phyloP scores from a whole-genome alignment of 208 protist species.

The Wallacemonas sp. region DNA sequence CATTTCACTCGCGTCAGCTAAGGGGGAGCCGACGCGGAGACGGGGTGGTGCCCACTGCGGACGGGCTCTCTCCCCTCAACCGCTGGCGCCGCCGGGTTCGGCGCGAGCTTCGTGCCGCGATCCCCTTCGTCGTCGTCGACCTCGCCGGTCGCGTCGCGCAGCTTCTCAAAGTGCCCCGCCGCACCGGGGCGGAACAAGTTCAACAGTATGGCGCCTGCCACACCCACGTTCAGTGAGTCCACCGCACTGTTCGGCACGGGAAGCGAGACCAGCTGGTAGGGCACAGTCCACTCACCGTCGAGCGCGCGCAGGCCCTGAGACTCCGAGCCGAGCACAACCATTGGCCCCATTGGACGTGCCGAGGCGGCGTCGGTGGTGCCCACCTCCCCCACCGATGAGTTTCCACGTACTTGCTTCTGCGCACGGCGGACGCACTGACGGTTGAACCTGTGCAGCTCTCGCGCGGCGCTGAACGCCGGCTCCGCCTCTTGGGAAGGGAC shows the following conservation, averaged over 20 bases:
- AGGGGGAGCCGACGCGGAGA: too few species aligned
- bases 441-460: constrained; percentile 56
- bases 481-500: constrained; percentile 73
- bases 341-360: constrained; percentile 36
- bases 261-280: constrained; percentile 60
- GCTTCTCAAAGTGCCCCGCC: constrained; percentile 34
- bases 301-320: constrained; percentile 53
- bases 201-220: constrained; percentile 73
- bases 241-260: constrained; percentile 63
- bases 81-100: constrained; percentile 1
- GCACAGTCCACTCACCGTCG: constrained; percentile 52
- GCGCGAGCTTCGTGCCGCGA: constrained; percentile 6
- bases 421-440: neutral
- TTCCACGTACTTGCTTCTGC: neutral
- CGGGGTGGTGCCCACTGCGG: too few species aligned
- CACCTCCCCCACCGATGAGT: too few species aligned
- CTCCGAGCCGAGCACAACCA: constrained; percentile 83
- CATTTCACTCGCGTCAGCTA: too few species aligned
- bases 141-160: constrained; percentile 5
- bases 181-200: constrained; percentile 64
- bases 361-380: neutral
- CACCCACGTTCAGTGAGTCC: constrained; percentile 80
- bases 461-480: constrained; percentile 70
- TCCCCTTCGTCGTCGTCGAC: constrained; percentile 3
- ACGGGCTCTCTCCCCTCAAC: too few species aligned